Percentiles rank a stretch among this genome's conserved stretches.
Evolutionary conservation across 345 rosid genomes (phyloP).

Genomic region (Clarkia xantiana): DNA sequence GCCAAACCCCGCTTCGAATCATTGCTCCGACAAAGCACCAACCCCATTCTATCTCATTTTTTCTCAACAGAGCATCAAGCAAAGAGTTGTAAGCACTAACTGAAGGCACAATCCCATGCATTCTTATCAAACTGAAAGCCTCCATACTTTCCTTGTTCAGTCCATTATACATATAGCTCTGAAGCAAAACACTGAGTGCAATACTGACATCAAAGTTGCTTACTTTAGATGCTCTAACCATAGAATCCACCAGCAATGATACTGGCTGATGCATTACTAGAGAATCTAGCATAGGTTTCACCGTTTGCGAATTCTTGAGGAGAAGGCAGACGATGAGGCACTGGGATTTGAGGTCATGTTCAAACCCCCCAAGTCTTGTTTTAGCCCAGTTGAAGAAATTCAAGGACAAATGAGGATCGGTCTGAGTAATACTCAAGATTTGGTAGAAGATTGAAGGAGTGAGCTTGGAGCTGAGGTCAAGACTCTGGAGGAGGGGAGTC

Average conservation of each 20-base stretch:
- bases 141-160: conserved; percentile 27
- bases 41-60: conserved; percentile 21
- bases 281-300: conserved; percentile 23
- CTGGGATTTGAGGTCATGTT: conserved; percentile 39
- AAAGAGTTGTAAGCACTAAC: conserved; percentile 28
- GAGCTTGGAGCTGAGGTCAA: conserved; percentile 32
- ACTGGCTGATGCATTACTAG: conserved; percentile 24
- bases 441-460: conserved; percentile 34
- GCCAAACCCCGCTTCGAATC: conserved; percentile 24
- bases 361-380: conserved; percentile 28
- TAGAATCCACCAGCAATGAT: conserved; percentile 19
- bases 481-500: conserved; percentile 24
- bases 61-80: conserved; percentile 32
- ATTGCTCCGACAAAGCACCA: conserved; percentile 45
- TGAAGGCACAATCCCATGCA: conserved; percentile 23
- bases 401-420: conserved; percentile 27
- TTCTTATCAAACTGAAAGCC: conserved; percentile 26
- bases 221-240: conserved; percentile 33
- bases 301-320: conserved; percentile 14
- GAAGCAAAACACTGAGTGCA: conserved; percentile 29
- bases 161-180: conserved; percentile 27
- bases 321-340: conserved; percentile 28
- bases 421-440: conserved; percentile 34
- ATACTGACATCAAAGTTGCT: conserved; percentile 12
- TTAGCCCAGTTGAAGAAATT: conserved; percentile 46